These are phyloP conservation scores for Solanum hybrid DNA, from an alignment of 305 asterid genomes.

Conservation along the genomic window DNA sequence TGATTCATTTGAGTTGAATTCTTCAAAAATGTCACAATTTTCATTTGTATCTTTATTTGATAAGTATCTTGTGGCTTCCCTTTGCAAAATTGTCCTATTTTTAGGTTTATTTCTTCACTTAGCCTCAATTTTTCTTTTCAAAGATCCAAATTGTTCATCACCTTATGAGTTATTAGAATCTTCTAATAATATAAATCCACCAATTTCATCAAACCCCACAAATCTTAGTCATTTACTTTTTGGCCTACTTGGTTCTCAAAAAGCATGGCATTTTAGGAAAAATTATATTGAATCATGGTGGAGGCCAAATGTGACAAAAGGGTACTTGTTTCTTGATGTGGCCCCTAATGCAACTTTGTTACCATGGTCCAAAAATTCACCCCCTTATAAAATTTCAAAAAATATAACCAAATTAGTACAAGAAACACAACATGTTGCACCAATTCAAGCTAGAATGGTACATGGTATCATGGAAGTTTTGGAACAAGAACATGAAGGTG, in stretches of 20 bases:
- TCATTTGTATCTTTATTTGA: not conserved
- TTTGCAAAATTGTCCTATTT: not conserved
- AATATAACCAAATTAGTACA: conserved; percentile 1
- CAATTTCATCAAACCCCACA: conserved; percentile 16
- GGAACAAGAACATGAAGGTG: conserved; percentile 4
- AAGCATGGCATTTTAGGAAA: conserved; percentile 27
- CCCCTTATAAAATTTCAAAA: conserved; percentile 24
- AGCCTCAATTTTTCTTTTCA: not conserved
- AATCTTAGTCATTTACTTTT: conserved; percentile 35
- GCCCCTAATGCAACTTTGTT: conserved; percentile 29
- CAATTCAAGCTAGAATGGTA: conserved; percentile 6
- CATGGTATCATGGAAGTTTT: conserved; percentile 15
- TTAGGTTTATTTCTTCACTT: not conserved
- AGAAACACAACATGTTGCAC: conserved; percentile 2
- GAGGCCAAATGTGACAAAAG: conserved; percentile 34
- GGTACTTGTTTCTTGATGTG: conserved; percentile 28
- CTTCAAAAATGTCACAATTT: not conserved
- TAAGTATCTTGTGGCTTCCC: not conserved
- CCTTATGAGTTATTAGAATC: not conserved
- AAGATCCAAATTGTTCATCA: not conserved
- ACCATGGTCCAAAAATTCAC: conserved; percentile 43
- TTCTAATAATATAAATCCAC: not conserved
- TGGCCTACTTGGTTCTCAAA: conserved; percentile 42
- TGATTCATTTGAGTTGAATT: not conserved
- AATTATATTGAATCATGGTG: conserved; percentile 52